Conservation (phyloP, 1,139 yeast genomes). For the Pichia sp. region DNA sequence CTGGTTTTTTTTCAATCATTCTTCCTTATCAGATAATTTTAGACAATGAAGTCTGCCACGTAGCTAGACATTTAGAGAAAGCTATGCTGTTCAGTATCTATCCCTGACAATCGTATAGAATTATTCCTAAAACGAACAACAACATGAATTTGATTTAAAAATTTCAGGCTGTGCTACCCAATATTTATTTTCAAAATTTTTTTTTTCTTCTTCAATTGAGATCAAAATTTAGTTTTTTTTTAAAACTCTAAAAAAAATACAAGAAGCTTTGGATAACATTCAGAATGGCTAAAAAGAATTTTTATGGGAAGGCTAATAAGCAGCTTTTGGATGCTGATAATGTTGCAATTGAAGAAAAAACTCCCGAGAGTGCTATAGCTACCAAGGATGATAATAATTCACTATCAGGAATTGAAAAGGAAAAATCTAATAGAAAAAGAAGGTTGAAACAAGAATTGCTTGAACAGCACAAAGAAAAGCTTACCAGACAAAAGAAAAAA, state of each 20-base stretch:
- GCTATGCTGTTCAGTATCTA: too few species aligned
- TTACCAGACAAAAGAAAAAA: constrained; percentile 70
- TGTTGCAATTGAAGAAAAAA: neutral
- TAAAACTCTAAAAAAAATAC: too few species aligned
- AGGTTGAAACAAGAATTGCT: constrained; percentile 53
- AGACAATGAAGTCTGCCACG: too few species aligned
- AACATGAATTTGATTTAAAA: neutral
- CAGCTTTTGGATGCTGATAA: constrained; percentile 1
- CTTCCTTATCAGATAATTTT: neutral
- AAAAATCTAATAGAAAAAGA: constrained; percentile 59
- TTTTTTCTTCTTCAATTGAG: neutral
- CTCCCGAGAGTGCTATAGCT: neutral
- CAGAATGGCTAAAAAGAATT: constrained; percentile 13
- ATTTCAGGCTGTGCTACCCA: constrained; percentile 10
- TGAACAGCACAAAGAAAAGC: constrained; percentile 55
- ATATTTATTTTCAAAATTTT: constrained; percentile 6
- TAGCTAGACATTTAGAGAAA: too few species aligned
- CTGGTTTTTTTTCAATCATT: too few species aligned
- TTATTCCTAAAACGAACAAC: too few species aligned
- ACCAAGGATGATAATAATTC: too few species aligned
- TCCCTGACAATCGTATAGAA: too few species aligned
- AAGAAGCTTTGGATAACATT: neutral
- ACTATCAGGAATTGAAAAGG: constrained; percentile 35
- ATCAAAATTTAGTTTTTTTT: too few species aligned
- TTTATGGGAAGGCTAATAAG: constrained; percentile 19